Evolutionary conservation across 768 basidiomycete species (phyloP).

Genomic region (Termitomyces sp.): DNA sequence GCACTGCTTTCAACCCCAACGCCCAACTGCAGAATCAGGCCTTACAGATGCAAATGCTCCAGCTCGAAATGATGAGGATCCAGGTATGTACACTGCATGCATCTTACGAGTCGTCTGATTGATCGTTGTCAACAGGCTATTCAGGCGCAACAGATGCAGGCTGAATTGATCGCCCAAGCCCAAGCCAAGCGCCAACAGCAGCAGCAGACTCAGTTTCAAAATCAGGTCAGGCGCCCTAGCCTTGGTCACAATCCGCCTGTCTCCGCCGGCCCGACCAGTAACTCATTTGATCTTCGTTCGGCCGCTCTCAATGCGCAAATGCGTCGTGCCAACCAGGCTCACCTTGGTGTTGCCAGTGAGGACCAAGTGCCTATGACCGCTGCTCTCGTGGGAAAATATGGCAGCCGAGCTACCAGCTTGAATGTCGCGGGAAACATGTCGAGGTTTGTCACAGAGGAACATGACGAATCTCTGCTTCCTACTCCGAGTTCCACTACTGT

Average conservation of each 20-base stretch:
- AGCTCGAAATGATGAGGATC: conserved; percentile 74
- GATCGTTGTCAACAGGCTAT: conserved; percentile 36
- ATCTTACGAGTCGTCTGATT: conserved; percentile 3
- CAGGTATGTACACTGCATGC: conserved; percentile 46
- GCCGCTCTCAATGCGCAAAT: conserved; percentile 48
- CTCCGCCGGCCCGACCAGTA: conserved; percentile 65
- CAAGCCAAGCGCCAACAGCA: conserved; percentile 52
- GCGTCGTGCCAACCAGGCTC: conserved; percentile 67
- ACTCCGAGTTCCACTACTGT: conserved; percentile 61
- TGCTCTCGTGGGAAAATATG: conserved; percentile 69
- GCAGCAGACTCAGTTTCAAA: conserved; percentile 34
- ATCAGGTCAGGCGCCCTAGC: conserved; percentile 41
- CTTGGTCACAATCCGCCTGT: conserved; percentile 50
- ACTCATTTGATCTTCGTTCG: conserved; percentile 61
- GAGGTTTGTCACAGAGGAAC: conserved; percentile 31
- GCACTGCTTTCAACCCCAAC: conserved; percentile 37
- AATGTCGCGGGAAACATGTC: conserved; percentile 26
- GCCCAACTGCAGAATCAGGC: conserved; percentile 51
- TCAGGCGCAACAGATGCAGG: conserved; percentile 74
- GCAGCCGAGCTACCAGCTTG: conserved; percentile 51
- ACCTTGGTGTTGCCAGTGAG: conserved; percentile 45
- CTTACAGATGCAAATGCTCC: conserved; percentile 81
- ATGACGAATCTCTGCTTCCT: conserved; percentile 37
- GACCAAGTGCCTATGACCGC: conserved; percentile 80
- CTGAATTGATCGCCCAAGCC: conserved; percentile 57